Conservation (phyloP, 371 early-diverging fungal species). For the Mucor irregularis region DNA sequence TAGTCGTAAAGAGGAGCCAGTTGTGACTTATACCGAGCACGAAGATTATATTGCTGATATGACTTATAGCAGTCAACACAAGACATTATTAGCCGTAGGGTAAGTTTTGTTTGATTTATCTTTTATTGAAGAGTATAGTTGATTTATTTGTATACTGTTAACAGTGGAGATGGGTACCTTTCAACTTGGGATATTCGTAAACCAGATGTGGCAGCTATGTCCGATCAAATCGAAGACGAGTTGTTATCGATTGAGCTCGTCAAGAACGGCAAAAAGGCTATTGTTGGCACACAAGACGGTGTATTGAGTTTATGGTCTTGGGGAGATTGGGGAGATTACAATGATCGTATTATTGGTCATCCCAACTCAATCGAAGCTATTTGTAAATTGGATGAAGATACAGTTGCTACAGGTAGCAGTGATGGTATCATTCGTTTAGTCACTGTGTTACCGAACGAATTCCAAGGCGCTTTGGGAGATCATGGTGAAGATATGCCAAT, state of each 20-base stretch:
- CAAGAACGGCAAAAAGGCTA: slow-evolving; percentile 73
- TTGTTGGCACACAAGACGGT: slow-evolving; percentile 91
- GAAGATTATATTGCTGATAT: slow-evolving; percentile 89
- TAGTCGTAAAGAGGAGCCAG: slow-evolving; percentile 65
- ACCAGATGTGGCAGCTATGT: slow-evolving; percentile 73
- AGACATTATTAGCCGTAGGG: slow-evolving; percentile 35
- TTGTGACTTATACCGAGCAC: slow-evolving; percentile 76
- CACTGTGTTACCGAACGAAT: slow-evolving; percentile 82
- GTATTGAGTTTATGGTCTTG: slow-evolving; percentile 71
- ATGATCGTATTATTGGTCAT: slow-evolving; percentile 92
- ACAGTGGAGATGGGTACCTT: slow-evolving; percentile 90
- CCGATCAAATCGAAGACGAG: slow-evolving; percentile 93
- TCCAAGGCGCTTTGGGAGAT: slow-evolving; percentile 85
- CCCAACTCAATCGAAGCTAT: slow-evolving; percentile 86
- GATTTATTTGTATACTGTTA: too few relatives aligned
- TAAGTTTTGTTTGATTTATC: too few relatives aligned
- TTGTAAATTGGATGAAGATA: slow-evolving; percentile 78
- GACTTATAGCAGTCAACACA: slow-evolving; percentile 46
- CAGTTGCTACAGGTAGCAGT: slow-evolving; percentile 83
- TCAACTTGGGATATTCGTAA: slow-evolving; percentile 90
- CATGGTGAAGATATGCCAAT: slow-evolving; percentile 85
- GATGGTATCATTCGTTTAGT: slow-evolving; percentile 88
- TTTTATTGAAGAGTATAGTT: too few relatives aligned
- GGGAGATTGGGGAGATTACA: slow-evolving; percentile 90
- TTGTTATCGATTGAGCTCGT: slow-evolving; percentile 78